Evolutionary conservation across 371 early-diverging fungal genomes (phyloP).

Genomic region (Circinella minor): DNA sequence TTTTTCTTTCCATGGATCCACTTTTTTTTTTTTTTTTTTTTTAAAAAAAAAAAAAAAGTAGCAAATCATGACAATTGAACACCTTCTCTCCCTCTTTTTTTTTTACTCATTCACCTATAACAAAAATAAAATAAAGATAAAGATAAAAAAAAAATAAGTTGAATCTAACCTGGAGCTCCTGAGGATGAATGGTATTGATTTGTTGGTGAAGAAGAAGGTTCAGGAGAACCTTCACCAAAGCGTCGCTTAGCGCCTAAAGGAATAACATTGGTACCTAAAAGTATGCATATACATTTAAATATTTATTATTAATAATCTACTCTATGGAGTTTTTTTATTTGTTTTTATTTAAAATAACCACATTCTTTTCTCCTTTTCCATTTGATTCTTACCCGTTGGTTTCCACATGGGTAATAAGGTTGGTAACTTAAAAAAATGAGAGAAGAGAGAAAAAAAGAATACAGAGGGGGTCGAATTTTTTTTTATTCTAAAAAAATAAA

Average conservation of each 20-base stretch:
- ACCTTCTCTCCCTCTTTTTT: too few relatives aligned
- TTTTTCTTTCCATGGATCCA: too few relatives aligned
- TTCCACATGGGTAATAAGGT: neutral
- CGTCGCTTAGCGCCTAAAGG: slow-evolving; percentile 50
- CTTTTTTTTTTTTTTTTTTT: too few relatives aligned
- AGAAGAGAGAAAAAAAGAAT: too few relatives aligned
- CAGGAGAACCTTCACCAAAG: slow-evolving; percentile 27
- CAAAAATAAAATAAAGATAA: too few relatives aligned
- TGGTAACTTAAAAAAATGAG: too few relatives aligned
- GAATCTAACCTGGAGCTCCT: neutral
- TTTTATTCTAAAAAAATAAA: too few relatives aligned
- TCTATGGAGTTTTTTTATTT: neutral
- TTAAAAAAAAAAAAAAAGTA: too few relatives aligned
- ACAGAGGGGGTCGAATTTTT: too few relatives aligned
- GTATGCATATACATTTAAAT: neutral
- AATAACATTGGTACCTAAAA: slow-evolving; percentile 49
- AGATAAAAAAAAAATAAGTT: neutral
- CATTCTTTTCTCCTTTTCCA: slow-evolving; percentile 17
- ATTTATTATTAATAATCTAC: neutral
- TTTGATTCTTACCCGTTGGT: neutral
- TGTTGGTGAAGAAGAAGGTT: slow-evolving; percentile 6
- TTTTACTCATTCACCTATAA: neutral
- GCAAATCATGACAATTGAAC: too few relatives aligned
- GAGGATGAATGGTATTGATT: neutral
- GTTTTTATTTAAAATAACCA: slow-evolving; percentile 28